Base-by-base conservation (phyloP, 2,329 filamentous ascomycete species). In the Lachnellula subtilissima region DNA sequence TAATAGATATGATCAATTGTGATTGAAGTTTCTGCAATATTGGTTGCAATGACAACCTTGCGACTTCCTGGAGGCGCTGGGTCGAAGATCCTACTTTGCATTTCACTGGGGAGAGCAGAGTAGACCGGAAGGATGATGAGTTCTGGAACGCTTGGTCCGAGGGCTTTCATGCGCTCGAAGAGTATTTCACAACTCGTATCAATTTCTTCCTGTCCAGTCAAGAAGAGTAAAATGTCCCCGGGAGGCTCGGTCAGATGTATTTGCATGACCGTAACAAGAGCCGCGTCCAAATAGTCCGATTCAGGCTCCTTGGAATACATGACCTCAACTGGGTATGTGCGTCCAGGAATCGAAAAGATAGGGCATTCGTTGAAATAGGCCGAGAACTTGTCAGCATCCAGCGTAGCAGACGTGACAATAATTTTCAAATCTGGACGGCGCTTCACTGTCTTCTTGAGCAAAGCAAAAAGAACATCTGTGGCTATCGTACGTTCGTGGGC, bases 1-100 rank as follows among this genome's bases (percentile, higher is more conserved):
- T 96, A 97, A 75, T 93, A 97, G 63, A 99, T 96, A 49, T 93
- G 89, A 69, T 99, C 94, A 62, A 99, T 97, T 0, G 94, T 99
- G 68, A 99, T 94, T 53, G 91, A 96, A 0, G 94, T 99, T 70
- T 99, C 94, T 0, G 94, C 94, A 67, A 99, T 99, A 66, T 99
- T 99, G 37, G 94, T 99, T 2, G 94, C 94, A 69, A 99, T 96
- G 57, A 99, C 91, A 1, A 97, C 91, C 73, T 99, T 99, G 54
- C 94, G 83, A 53, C 83, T 85, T 15, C 93, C 93, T 0, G 86
- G 80, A 0, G 93, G 91, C 0, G 94, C 89, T 2, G 93, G 92
- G 32, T 99, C 94, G 69, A 99, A 99, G 60, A 99, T 97, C 55
- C 84, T 84, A 65, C 88, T 94, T 69, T 97, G 93, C 78, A 96